These are phyloP conservation scores for Actinidia polygama DNA, from an alignment of 179 eudicot species.

Conservation along the genomic window DNA sequence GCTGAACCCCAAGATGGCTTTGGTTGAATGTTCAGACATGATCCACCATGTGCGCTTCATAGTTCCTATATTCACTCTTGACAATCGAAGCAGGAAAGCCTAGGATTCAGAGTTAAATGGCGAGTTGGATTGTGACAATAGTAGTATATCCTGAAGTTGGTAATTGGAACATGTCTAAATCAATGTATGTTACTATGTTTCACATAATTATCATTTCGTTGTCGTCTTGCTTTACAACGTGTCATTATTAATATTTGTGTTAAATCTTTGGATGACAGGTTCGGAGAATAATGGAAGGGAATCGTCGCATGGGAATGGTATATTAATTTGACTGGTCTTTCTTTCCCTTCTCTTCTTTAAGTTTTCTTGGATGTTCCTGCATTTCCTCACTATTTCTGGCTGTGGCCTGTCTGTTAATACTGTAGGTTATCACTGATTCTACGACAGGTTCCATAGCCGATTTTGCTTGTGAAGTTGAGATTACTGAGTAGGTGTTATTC, in stretches of 20 bases:
- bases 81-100: neutral
- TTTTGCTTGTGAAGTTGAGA: conserved; percentile 98
- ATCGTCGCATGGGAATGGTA: conserved; percentile 99
- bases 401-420: conserved; percentile 31
- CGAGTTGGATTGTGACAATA: neutral
- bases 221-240: neutral
- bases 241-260: conserved; percentile 15
- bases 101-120: neutral
- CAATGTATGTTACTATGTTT: too few relatives aligned
- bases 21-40: neutral
- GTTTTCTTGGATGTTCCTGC: conserved; percentile 19
- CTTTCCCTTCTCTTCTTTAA: conserved; percentile 27
- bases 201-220: neutral
- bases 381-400: conserved; percentile 27
- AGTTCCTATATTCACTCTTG: neutral
- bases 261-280: conserved; percentile 65
- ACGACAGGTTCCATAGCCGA: conserved; percentile 87
- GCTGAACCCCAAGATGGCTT: neutral
- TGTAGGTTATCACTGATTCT: conserved; percentile 83
- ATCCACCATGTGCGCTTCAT: conserved; percentile 3
- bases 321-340: conserved; percentile 31
- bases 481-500: conserved; percentile 75
- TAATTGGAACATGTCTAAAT: neutral
- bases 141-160: neutral
- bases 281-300: conserved; percentile 99